phyloP scores from a whole-genome alignment of 495 filamentous ascomycete species.

The Trichoderma erinaceum region DNA sequence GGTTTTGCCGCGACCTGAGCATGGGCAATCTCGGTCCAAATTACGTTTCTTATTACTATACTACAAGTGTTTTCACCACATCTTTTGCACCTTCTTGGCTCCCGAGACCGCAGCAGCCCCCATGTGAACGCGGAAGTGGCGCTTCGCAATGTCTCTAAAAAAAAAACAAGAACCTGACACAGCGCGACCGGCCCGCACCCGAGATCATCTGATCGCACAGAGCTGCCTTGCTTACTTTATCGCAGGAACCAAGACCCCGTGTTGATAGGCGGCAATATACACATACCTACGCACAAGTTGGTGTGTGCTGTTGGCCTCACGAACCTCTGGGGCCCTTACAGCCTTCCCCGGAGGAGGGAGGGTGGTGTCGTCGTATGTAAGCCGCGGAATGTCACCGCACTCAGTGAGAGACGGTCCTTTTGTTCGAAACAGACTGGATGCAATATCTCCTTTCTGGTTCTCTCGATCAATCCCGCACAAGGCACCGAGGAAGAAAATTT shows the following conservation, averaged over 20 bases:
- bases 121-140: conserved; percentile 5
- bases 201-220: neutral
- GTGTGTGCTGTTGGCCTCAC: too few species aligned
- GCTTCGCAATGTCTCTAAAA: neutral
- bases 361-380: neutral
- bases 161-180: neutral
- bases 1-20: neutral
- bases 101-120: neutral
- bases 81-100: neutral
- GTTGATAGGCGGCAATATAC: neutral
- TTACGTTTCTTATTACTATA: neutral
- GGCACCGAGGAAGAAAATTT: neutral
- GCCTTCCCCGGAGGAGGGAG: neutral
- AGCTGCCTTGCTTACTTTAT: neutral
- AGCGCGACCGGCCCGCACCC: conserved; percentile 8
- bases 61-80: neutral
- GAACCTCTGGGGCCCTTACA: neutral
- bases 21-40: neutral
- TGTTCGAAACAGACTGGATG: neutral
- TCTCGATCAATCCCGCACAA: neutral
- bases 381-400: neutral
- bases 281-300: too few species aligned
- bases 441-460: neutral
- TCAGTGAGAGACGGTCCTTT: neutral
- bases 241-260: neutral